Evolutionary conservation across 495 filamentous ascomycete genomes (phyloP), one percentile per base, ranked within the genome.

Genomic region (Lasiosphaeris hirsuta): DNA sequence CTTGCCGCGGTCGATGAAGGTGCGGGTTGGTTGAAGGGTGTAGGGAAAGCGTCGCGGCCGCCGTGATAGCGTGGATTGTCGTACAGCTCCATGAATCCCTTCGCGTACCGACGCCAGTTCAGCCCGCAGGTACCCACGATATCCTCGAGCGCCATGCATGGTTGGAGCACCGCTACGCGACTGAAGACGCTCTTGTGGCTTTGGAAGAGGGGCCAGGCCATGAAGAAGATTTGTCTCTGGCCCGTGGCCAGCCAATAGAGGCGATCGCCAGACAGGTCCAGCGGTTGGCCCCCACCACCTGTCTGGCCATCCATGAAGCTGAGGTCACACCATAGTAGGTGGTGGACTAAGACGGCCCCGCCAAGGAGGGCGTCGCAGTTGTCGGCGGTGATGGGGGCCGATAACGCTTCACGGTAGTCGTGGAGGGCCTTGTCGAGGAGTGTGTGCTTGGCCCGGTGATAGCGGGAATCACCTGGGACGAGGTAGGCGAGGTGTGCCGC

Each of bases 291-390:
- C 30, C 0, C 19, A 17, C 3, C 7, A 42, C 10, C 49, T 5
- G 49, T n/a, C 33, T 52, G 41, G 7, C 35, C 34, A 38, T 67
- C 62, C 38, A 65, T 44, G 49, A 63, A 65, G 43, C 39, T 51
- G 10, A 67, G 48, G 33, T 67, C 62, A 36, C 51, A 51, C 67
- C 67, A 69, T 30, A 64, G 59, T 15, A 69, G 56, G 30, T 62
- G 62, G 19, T 69, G 61, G 51, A 69, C 58, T 1, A 69, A 53
- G 36, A 62, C 58, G 45, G 58, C 59, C 7, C 62, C 62, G 14
- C 57, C 67, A 7, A 77, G 66, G 34, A 77, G 63, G 36, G 68
- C 69, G 11, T 71, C 62, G 54, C 70, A 69, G 66, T 68, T 70
- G 1, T 61, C 62, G 10, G 81, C 17, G 69, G 79, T 57, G 38